Base-by-base conservation (phyloP, 345 rosid genomes). In the Citrus sp. region DNA sequence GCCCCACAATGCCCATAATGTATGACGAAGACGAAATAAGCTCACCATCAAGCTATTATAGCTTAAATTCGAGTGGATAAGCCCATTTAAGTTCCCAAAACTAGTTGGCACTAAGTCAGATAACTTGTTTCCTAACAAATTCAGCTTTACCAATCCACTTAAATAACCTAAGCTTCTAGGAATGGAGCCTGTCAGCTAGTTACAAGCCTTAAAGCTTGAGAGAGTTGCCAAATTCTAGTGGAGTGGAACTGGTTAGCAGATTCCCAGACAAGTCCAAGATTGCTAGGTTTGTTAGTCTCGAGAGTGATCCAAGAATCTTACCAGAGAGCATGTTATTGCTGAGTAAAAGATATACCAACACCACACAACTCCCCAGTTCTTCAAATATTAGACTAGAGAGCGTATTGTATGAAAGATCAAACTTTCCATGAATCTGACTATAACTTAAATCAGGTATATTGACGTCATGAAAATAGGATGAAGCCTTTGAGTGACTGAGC, bases 1-100 rank as follows among this genome's bases (percentile, higher is more conserved):
- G 84, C 42, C 97, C 97, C 37, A 90, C 97, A 46, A 96, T 90
- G 83, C 88, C 90, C 78, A 85, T 80, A 89, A 89, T 89, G 4
- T 35, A 19, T 12, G 19, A 87, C 61, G 91, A 66, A 1, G 89
- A 82, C 25, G 87, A 77, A 66, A 95, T 94, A 63, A 96, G 89
- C 87, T 83, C 85, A 3, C 95, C 93, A 21, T 72, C 80, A 28
- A 96, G 89, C 79, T 85, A 78, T 91, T 94, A 35, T 40, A 54
- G 85, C 98, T 92, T 78, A 94, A 84, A 79, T 96, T 97, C 87
- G 94, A 77, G 82, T 90, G 97, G 58, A 88, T 91, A 25, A 94
- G 87, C 88, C 85, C 97, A 65, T 83, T 86, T 86, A 96, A 84
- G 78, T 89, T 82, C 62, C 98, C 93, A 78, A 96, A 87, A 77